phyloP scores from a whole-genome alignment of 1,139 yeast genomes.

The Scheffersomyces segobiensis region DNA sequence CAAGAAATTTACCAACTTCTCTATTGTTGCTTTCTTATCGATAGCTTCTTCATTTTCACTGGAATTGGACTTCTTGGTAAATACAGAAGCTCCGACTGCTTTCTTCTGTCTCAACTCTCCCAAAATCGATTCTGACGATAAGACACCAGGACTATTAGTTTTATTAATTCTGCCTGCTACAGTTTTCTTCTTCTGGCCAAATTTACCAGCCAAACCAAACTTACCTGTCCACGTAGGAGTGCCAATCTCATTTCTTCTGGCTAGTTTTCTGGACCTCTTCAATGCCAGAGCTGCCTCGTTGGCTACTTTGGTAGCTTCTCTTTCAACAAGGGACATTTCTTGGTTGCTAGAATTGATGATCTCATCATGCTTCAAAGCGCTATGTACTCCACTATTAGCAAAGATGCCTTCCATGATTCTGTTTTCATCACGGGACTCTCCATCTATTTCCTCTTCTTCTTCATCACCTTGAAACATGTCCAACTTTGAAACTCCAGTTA shows the following conservation, averaged over 20 bases:
- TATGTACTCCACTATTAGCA: conserved; percentile 70
- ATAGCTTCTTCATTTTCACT: conserved; percentile 5
- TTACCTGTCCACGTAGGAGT: conserved; percentile 97
- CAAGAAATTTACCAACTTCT: conserved; percentile 36
- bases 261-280: conserved; percentile 61
- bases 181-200: conserved; percentile 23
- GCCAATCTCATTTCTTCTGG: conserved; percentile 69
- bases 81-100: conserved; percentile 7
- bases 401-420: conserved; percentile 76
- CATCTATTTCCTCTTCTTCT: conserved; percentile 21
- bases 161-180: neutral
- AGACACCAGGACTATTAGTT: conserved; percentile 3
- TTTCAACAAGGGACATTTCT: conserved; percentile 58
- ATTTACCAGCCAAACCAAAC: conserved; percentile 79
- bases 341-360: conserved; percentile 57
- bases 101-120: conserved; percentile 27
- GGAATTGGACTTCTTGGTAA: conserved; percentile 13
- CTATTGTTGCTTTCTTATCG: conserved; percentile 33
- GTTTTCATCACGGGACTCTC: conserved; percentile 49
- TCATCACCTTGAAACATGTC: conserved; percentile 51
- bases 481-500: conserved; percentile 56
- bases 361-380: conserved; percentile 77
- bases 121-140: conserved; percentile 33
- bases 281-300: conserved; percentile 74
- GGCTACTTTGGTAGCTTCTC: conserved; percentile 79